Percentiles rank a stretch among this genome's conserved stretches.
phyloP scores from a whole-genome alignment of 192 early-diverging fungal genomes.

The Podila clonocystis region DNA sequence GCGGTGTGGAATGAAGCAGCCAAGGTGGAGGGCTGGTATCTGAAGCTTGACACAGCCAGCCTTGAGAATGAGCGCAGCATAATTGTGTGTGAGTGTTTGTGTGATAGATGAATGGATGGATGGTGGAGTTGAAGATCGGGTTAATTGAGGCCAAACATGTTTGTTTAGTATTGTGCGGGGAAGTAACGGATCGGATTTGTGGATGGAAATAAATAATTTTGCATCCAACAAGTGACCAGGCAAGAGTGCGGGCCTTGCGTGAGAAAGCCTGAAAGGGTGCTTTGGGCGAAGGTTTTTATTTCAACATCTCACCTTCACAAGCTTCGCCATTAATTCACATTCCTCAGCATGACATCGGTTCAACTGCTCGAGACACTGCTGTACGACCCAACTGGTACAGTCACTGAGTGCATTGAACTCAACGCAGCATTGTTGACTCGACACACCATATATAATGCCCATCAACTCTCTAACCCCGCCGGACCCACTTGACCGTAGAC shows the following conservation, averaged over 20 bases:
- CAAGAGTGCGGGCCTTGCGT: no score
- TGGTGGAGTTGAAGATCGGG: no score
- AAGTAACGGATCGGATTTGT: no score
- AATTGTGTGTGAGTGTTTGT: no score
- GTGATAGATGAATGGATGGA: no score
- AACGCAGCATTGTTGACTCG: background rate
- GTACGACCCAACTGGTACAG: conserved; percentile 38
- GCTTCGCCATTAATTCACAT: background rate
- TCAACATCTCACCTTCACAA: no score
- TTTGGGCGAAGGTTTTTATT: background rate
- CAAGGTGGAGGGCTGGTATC: background rate
- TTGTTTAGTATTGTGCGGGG: no score
- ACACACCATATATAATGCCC: background rate
- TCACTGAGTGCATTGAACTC: background rate
- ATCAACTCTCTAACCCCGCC: background rate
- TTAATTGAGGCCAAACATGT: no score
- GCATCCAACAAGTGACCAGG: no score
- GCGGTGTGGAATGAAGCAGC: conserved; percentile 25
- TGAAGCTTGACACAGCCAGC: conserved; percentile 1
- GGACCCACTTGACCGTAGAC: background rate
- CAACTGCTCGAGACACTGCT: conserved; percentile 45
- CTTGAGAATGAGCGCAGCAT: conserved; percentile 5
- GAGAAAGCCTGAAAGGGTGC: no score
- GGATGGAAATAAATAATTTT: no score
- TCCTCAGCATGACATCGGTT: conserved; percentile 10